phyloP scores from a whole-genome alignment of 73 alveolate species.

The Stentor coeruleus region DNA sequence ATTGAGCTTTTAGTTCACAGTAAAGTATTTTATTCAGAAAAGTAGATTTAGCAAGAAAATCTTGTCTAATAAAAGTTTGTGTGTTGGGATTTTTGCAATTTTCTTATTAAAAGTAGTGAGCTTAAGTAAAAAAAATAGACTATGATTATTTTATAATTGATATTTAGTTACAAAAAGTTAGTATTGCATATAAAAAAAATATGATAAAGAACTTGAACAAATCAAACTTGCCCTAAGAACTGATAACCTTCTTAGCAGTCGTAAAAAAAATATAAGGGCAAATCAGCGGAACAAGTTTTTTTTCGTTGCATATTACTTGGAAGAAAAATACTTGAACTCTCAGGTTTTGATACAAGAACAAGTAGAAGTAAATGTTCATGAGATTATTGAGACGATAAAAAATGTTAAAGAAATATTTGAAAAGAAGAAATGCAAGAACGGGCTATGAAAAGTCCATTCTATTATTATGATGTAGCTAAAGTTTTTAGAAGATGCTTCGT shows the following conservation, averaged over 20 bases:
- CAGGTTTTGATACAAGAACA: not conserved
- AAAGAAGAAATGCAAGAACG: not conserved
- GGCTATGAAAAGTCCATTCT: not conserved
- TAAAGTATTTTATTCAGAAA: not conserved
- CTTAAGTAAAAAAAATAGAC: not conserved
- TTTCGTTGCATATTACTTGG: not conserved
- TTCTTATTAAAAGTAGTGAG: not conserved
- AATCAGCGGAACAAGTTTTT: not conserved
- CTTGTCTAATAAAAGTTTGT: not conserved
- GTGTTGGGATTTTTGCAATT: constrained; percentile 23
- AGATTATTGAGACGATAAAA: not conserved
- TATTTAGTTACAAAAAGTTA: constrained; percentile 1
- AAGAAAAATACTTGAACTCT: not conserved
- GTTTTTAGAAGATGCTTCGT: not conserved
- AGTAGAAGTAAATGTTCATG: constrained; percentile 1
- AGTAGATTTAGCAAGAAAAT: not conserved
- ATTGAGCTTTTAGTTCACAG: not conserved
- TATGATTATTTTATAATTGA: not conserved
- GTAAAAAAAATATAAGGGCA: not conserved
- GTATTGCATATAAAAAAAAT: not conserved
- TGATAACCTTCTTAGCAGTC: not conserved
- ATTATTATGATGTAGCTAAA: constrained; percentile 10
- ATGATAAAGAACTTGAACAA: constrained; percentile 12
- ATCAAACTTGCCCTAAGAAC: not conserved
- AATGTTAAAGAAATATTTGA: not conserved